Evolutionary conservation across 2,329 filamentous ascomycete genomes (phyloP), one percentile per base, ranked within the genome.

Genomic region (Pseudogymnoascus destructans): DNA sequence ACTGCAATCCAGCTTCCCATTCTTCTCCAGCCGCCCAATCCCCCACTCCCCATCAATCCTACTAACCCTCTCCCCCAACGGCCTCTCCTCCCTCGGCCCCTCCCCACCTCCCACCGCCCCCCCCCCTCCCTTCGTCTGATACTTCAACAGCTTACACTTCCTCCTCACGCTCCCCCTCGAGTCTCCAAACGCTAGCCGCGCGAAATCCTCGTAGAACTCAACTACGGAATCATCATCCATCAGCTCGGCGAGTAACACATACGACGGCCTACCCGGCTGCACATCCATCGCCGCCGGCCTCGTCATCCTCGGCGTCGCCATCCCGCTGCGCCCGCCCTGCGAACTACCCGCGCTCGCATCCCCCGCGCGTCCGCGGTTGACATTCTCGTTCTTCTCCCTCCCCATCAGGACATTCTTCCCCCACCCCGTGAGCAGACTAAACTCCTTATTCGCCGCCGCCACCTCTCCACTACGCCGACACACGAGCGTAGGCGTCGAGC

Each of bases 131-230:
- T 86, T 85, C 3, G 87, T 86, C 62, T 86, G 87, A 71, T 98
- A 98, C 70, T 95, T 95, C 58, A 97, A 80, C 59, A 97, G 77
- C 61, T 89, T 89, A 67, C 90, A 93, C 62, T 85, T 86, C 58
- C 87, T 85, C 67, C 85, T 89, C 49, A 95, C 89, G 64, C 85
- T 87, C 13, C 91, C 90, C 30, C 89, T 81, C 36, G 89, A 90
- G 69, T 96, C 90, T 33, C 89, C 89, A 71, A 96, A 97, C 0
- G 92, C 92, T 2, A 97, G 78, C 62, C 91, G 85, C 0, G 92
- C 87, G 72, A 95, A 97, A 69, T 97, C 90, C 65, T 96, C 91
- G 70, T 96, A 95, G 70, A 96, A 97, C 64, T 95, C 85, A 3
- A 96, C 85, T 0, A 95, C 90, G 59, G 86, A 91, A 66, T 95